A percentile compares a stretch with the other conserved stretches of the same genome.
These are phyloP conservation scores for Epichloe glyceriae DNA, from an alignment of 2,329 filamentous ascomycete genomes.

Conservation along the genomic window DNA sequence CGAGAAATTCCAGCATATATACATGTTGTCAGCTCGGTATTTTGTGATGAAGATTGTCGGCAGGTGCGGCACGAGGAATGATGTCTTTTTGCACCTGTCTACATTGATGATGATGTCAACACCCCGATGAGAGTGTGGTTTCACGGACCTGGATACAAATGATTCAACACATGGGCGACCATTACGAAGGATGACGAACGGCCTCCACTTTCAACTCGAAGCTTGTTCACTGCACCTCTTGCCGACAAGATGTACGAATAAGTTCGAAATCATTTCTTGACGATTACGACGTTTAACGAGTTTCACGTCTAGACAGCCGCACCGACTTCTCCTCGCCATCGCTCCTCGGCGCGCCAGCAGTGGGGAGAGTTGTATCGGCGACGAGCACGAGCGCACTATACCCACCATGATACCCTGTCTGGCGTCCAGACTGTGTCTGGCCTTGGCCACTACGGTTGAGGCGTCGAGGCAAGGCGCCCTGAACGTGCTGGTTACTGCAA, in stretches of 20 bases:
- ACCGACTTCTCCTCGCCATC: slow-evolving; percentile 19
- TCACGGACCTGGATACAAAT: slow-evolving; percentile 27
- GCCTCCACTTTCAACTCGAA: slow-evolving; percentile 14
- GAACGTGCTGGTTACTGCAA: neutral
- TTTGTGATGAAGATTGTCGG: slow-evolving; percentile 7
- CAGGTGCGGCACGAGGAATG: neutral
- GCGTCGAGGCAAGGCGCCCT: neutral
- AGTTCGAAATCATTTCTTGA: slow-evolving; percentile 20
- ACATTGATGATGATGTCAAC: slow-evolving; percentile 25
- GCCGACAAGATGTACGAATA: slow-evolving; percentile 7
- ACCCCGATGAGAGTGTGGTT: slow-evolving; percentile 24
- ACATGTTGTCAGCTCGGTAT: neutral
- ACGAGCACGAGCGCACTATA: slow-evolving; percentile 26
- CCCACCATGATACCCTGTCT: slow-evolving; percentile 28
- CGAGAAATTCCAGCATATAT: slow-evolving; percentile 1
- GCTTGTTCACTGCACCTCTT: slow-evolving; percentile 5
- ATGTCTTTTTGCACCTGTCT: neutral
- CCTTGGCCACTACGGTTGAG: slow-evolving; percentile 18
- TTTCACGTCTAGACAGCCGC: slow-evolving; percentile 33
- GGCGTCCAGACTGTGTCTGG: slow-evolving; percentile 16
- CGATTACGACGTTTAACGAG: slow-evolving; percentile 34
- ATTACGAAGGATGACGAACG: slow-evolving; percentile 22
- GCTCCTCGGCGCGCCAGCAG: slow-evolving; percentile 18
- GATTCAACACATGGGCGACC: slow-evolving; percentile 29
- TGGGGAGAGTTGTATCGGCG: slow-evolving; percentile 21